A percentile compares a stretch with the other conserved stretches of the same genome.
These are phyloP conservation scores for Rhexocercosporidium sp. DNA, from an alignment of 2,329 filamentous ascomycete species.

Conservation along the genomic window DNA sequence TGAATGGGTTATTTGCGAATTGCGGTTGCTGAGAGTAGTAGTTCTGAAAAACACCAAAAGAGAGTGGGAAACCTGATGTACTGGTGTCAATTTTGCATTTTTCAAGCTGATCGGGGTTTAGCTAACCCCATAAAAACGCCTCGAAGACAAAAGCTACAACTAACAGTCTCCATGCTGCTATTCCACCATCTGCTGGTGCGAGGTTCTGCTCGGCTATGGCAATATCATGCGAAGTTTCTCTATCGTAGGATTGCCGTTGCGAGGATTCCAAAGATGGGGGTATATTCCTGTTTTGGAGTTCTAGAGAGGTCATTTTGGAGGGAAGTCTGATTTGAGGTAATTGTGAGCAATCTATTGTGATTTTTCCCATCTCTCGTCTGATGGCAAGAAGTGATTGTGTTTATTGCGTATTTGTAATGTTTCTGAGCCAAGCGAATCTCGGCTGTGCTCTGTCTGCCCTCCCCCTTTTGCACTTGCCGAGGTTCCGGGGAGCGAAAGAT, in stretches of 20 bases:
- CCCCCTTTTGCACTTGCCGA: not conserved
- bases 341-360: not conserved
- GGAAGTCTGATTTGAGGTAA: not conserved
- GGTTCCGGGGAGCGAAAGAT: not conserved
- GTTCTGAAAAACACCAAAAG: conserved; percentile 73
- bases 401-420: not conserved
- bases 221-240: not conserved
- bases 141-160: conserved; percentile 17
- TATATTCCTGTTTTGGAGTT: not conserved
- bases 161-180: conserved; percentile 13
- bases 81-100: not conserved
- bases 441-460: too few species aligned
- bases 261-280: not conserved
- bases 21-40: conserved; percentile 66
- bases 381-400: not conserved
- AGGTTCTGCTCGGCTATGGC: not conserved
- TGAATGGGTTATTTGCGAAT: conserved; percentile 55
- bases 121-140: conserved; percentile 15
- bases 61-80: conserved; percentile 64
- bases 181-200: conserved; percentile 7
- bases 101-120: not conserved
- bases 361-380: too few species aligned
- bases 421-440: not conserved
- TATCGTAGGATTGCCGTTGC: not conserved
- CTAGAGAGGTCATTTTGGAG: not conserved